These are phyloP conservation scores for Epichloe baconii DNA, from an alignment of 2,329 filamentous ascomycete genomes.

Conservation along the genomic window DNA sequence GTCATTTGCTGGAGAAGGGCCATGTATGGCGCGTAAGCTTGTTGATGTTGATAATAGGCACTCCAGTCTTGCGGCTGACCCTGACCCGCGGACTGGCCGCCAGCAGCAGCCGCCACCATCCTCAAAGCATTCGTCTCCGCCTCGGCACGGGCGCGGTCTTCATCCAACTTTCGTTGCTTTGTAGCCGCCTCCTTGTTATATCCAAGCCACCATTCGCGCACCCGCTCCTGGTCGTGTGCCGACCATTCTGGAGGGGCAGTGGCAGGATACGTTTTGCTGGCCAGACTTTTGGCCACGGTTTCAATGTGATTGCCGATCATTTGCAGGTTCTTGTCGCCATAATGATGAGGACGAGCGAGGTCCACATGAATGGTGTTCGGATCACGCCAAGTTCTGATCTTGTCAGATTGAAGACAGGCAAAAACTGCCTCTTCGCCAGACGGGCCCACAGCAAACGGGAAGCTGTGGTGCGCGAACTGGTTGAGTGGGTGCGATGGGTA, in stretches of 20 bases:
- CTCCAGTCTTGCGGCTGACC: constrained; percentile 15
- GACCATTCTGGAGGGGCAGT: constrained; percentile 41
- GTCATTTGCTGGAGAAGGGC: constrained; percentile 28
- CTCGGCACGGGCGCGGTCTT: constrained; percentile 22
- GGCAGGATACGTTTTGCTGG: constrained; percentile 34
- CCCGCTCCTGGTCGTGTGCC: constrained; percentile 29
- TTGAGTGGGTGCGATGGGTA: background rate
- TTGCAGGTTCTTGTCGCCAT: constrained; percentile 30
- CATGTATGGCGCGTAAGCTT: constrained; percentile 28
- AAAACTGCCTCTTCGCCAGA: constrained; percentile 28
- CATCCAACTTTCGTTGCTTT: constrained; percentile 26
- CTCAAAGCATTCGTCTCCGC: constrained; percentile 20
- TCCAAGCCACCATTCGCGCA: constrained; percentile 40
- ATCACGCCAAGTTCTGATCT: constrained; percentile 29
- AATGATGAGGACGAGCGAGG: constrained; percentile 20
- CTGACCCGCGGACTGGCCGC: constrained; percentile 7
- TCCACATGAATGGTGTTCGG: constrained; percentile 25
- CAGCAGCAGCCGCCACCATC: constrained; percentile 8
- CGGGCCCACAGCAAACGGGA: constrained; percentile 19
- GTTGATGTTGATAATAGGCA: constrained; percentile 15
- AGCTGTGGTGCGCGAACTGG: constrained; percentile 10
- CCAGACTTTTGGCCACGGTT: constrained; percentile 26
- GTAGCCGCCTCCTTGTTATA: constrained; percentile 27
- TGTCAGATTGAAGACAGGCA: constrained; percentile 30
- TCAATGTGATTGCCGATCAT: constrained; percentile 31